Base-by-base conservation (phyloP, 1,284 basidiomycete genomes). In the Butyriboletus appendiculatus region DNA sequence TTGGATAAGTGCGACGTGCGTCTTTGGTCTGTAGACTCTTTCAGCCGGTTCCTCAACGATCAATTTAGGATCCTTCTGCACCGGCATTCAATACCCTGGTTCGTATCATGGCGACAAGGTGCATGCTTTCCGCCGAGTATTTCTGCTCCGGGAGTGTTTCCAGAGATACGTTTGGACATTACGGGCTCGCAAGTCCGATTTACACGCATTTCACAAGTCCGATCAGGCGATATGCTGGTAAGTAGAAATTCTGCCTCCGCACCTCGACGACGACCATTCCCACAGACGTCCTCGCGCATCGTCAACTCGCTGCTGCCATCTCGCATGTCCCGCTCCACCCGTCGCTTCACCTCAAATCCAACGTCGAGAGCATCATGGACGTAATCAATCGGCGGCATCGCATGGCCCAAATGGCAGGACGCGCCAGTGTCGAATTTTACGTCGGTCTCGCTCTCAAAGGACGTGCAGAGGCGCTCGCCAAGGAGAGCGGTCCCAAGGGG, bases 121-220 rank as follows among this genome's bases (percentile, higher is more conserved):
- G 97, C 71, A 98, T 99, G 97, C 80, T 98, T 18, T 90, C 95
- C 0, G 97, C 97, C 28, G 97, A 99, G 72, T 99, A 99, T 73
- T 98, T 99, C 75, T 95, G 93, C 68, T 91, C 95, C 1, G 97
- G 97, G 10, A 94, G 91, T 62, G 94, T 98, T 5, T 86, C 89
- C 0, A 85, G 90, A 55, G 95, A 98, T 63, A 90, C 93, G 0
- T 99, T 98, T 69, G 89, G 91, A 2, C 97, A 99, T 73, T 99
- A 99, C 69, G 97, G 97, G 51, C 82, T 99, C 18, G 97, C 97
- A 0, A 96, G 86, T 63, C 85, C 90, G 0, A 99, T 99, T 61
- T 99, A 99, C 73, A 99, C 97, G 0, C 97, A 99, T 72, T 99
- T 99, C 71, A 98, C 96, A 3, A 91, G 92, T 68, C 94, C 95